A percentile compares a stretch with the other conserved stretches of the same genome.
Evolutionary conservation across 441 rosid genomes (phyloP).

Genomic region (Erysimum pusillum): DNA sequence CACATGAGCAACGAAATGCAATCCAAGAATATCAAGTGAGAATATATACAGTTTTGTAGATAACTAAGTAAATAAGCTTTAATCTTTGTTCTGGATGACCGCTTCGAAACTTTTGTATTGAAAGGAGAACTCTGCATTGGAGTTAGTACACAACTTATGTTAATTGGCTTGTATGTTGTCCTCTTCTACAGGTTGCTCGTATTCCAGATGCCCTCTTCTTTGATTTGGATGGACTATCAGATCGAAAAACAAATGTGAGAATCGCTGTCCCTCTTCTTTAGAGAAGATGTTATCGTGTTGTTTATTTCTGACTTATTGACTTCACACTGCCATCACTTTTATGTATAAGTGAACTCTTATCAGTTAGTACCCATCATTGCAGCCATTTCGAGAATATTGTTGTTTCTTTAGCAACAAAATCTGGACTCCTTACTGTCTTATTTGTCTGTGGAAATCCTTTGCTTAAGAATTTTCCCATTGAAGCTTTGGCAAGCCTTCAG

Average conservation of each 20-base stretch:
- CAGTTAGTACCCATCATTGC: slow-evolving; percentile 20
- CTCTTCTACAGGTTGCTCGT: slow-evolving; percentile 80
- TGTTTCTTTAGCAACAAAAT: not conserved
- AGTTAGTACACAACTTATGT: slow-evolving; percentile 14
- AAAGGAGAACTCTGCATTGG: slow-evolving; percentile 12
- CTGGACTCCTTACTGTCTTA: not conserved
- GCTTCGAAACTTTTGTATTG: not conserved
- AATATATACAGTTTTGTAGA: slow-evolving; percentile 20
- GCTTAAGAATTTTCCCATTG: not conserved
- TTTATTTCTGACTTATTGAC: slow-evolving; percentile 3
- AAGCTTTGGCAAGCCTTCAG: not conserved
- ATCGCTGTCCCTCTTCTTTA: slow-evolving; percentile 4
- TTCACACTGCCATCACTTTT: slow-evolving; percentile 21
- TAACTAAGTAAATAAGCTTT: slow-evolving; percentile 24
- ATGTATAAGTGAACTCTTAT: slow-evolving; percentile 3
- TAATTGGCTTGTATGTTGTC: slow-evolving; percentile 22
- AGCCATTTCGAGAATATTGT: not conserved
- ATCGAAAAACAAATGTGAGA: slow-evolving; percentile 73
- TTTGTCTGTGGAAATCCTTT: not conserved
- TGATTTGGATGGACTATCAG: slow-evolving; percentile 89
- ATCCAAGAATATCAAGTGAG: slow-evolving; percentile 92
- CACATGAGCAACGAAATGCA: slow-evolving; percentile 91
- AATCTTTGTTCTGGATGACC: slow-evolving; percentile 7
- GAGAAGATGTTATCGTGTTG: slow-evolving; percentile 4
- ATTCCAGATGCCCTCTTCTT: slow-evolving; percentile 95